phyloP scores from a whole-genome alignment of 805 yeast species.

The Candida montana region DNA sequence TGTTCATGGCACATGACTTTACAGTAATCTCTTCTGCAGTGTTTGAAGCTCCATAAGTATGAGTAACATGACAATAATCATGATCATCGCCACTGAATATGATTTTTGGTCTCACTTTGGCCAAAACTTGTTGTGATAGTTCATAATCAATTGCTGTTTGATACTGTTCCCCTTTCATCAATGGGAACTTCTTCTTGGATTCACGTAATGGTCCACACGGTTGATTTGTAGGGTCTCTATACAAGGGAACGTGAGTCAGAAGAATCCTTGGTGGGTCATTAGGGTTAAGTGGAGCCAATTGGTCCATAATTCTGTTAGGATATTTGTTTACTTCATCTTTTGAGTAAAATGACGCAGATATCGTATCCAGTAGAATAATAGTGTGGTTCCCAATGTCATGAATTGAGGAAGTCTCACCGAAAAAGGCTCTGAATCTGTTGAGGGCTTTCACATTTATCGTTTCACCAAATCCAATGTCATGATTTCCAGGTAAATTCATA shows the following conservation, averaged over 20 bases:
- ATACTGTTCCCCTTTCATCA: slow-evolving; percentile 74
- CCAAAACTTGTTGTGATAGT: slow-evolving; percentile 53
- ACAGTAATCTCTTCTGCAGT: slow-evolving; percentile 73
- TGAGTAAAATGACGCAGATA: slow-evolving; percentile 63
- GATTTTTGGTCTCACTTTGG: slow-evolving; percentile 55
- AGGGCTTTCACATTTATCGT: slow-evolving; percentile 52
- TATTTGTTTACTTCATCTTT: slow-evolving; percentile 38
- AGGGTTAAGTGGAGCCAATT: slow-evolving; percentile 24
- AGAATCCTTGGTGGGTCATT: slow-evolving; percentile 54
- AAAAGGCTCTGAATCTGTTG: slow-evolving; percentile 60
- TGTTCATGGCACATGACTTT: slow-evolving; percentile 87
- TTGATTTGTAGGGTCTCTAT: slow-evolving; percentile 55
- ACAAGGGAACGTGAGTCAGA: slow-evolving; percentile 85
- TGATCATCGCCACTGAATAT: slow-evolving; percentile 95
- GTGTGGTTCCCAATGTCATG: slow-evolving; percentile 64
- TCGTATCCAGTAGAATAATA: slow-evolving; percentile 72
- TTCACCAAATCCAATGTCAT: slow-evolving; percentile 91
- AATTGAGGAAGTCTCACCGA: slow-evolving; percentile 62
- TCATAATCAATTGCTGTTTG: slow-evolving; percentile 78
- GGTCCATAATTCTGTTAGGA: slow-evolving; percentile 48
- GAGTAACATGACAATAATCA: slow-evolving; percentile 82
- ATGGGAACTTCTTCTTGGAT: slow-evolving; percentile 56
- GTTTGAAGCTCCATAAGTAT: slow-evolving; percentile 29
- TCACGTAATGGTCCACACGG: slow-evolving; percentile 79
- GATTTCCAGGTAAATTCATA: slow-evolving; percentile 80